Percentiles rank a stretch among this genome's conserved stretches.
Evolutionary conservation across 2,329 filamentous ascomycete genomes (phyloP).

Genomic region (Fusarium denticulatum): DNA sequence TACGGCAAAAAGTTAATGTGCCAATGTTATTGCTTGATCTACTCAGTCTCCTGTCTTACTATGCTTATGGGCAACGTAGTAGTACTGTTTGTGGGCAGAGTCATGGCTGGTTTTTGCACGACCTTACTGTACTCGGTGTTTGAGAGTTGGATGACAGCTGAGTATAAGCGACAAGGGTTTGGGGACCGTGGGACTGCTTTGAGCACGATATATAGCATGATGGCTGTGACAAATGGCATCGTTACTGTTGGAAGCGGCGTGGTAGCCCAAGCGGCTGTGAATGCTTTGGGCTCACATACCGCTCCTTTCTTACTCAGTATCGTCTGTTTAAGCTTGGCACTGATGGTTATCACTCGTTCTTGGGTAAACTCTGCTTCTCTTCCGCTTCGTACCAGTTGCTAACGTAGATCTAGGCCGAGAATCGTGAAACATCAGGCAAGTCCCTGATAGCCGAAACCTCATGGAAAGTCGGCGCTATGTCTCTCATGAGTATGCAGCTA

Average conservation of each 20-base stretch:
- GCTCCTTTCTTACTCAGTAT: not conserved
- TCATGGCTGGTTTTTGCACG: not conserved
- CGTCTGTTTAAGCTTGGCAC: not conserved
- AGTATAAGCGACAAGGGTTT: not conserved
- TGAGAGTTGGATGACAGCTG: not conserved
- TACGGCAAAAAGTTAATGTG: not conserved
- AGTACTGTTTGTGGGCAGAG: not conserved
- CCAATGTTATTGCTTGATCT: not conserved
- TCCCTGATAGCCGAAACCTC: fast-evolving
- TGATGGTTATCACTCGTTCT: not conserved
- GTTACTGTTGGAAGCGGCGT: not conserved
- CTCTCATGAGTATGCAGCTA: not conserved
- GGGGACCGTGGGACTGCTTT: not conserved
- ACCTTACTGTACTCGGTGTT: not conserved
- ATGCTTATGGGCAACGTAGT: fast-evolving
- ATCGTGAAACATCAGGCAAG: fast-evolving
- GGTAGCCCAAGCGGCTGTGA: not conserved
- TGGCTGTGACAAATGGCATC: not conserved
- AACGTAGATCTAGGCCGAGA: not conserved
- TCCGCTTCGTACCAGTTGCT: fast-evolving
- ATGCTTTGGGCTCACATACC: not conserved
- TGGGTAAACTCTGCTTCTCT: not conserved
- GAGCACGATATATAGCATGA: not conserved
- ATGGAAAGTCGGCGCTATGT: fast-evolving
- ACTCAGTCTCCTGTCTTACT: not conserved